Percentiles rank a stretch among this genome's conserved stretches.
These are phyloP conservation scores for Microascus cirrosus DNA, from an alignment of 2,329 filamentous ascomycete genomes.

Conservation along the genomic window DNA sequence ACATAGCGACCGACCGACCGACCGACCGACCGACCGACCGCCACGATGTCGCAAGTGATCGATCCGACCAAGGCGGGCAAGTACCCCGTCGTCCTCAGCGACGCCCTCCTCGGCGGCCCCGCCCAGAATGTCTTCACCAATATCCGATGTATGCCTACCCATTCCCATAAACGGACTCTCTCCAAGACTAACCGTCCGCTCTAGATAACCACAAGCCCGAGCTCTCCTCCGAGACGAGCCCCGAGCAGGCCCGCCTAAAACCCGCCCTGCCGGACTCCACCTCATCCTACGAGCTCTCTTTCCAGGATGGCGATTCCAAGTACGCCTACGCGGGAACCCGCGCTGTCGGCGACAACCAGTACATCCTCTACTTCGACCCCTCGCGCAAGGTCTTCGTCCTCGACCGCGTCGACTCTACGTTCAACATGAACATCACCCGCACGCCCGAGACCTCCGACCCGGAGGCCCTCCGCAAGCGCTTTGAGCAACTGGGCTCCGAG, in stretches of 20 bases:
- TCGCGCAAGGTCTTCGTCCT: conserved; percentile 66
- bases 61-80: conserved; percentile 50
- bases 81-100: conserved; percentile 54
- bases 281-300: conserved; percentile 43
- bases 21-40: neutral
- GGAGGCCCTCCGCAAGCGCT: conserved; percentile 52
- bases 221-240: conserved; percentile 34
- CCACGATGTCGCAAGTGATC: conserved; percentile 21
- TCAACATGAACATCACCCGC: conserved; percentile 75
- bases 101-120: conserved; percentile 44
- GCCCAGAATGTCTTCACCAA: conserved; percentile 49
- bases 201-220: conserved; percentile 53
- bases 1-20: neutral
- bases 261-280: conserved; percentile 35
- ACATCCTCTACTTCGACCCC: conserved; percentile 66
- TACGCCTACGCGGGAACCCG: conserved; percentile 52
- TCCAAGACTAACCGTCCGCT: conserved; percentile 1
- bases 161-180: neutral
- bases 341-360: conserved; percentile 43
- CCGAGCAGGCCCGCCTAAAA: conserved; percentile 38
- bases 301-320: conserved; percentile 40
- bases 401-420: conserved; percentile 68
- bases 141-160: conserved; percentile 37
- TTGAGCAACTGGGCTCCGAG: conserved; percentile 48
- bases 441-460: conserved; percentile 55